Base-by-base conservation (phyloP, 2,329 filamentous ascomycete species). In the Ophiostoma ips region DNA sequence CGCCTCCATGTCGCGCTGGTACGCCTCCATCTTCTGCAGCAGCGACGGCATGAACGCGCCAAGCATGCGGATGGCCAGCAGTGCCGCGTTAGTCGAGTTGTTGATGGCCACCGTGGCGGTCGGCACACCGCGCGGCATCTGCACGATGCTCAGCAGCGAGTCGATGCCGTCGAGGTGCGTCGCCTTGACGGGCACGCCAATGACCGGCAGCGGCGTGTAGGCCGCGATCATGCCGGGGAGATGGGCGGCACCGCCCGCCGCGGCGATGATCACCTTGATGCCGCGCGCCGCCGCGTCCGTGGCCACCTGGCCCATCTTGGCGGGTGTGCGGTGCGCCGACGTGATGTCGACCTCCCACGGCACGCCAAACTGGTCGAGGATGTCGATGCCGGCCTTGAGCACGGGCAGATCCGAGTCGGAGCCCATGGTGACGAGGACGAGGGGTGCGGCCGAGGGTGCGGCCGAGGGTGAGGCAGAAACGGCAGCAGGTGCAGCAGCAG, bases 381-480 rank as follows among this genome's bases (percentile, higher is more conserved):
- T 72, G 52, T 83, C 73, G 18, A 87, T 68, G 1, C 76, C 83
- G 0, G 76, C 75, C 53, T 72, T 73, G 36, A 89, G 75, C 15
- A 84, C 76, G 2, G 74, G 75, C 21, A 88, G 73, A 60, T 89
- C 84, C 10, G 81, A 86, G 66, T 87, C 83, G 1, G 85, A 90
- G 35, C 86, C 87, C 85, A 90, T 90, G 28, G 86, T 87, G 3
- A 92, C 77, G 12, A 84, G 77, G 2, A 92, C 81, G 1, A 86
- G 64, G 0, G 83, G 81, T 64, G 58, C 46, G 63, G 47, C 31
- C 9, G 48, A 63, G 28, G 38, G 11, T 9, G 50, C 46, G 49
- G 49, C 18, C 2, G 36, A 4, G 19, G 48, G 13, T 1, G 24
- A 6, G 11, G 46, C 7, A 4, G 41, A 7, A 2, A 16, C 56